Evolutionary conservation across 768 basidiomycete species (phyloP).

Genomic region (Pisolithus albus): DNA sequence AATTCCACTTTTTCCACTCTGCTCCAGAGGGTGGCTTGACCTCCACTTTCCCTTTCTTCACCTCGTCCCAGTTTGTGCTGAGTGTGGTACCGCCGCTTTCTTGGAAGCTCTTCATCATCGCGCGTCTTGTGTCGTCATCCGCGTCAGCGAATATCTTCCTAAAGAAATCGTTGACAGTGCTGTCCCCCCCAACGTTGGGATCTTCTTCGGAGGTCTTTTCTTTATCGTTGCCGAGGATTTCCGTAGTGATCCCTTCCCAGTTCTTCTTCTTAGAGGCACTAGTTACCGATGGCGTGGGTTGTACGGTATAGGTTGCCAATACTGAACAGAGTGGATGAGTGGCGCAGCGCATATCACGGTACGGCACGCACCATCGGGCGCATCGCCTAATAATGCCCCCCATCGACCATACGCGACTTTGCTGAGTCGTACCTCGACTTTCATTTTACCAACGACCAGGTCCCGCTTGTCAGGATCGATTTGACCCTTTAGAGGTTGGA

Average conservation of each 20-base stretch:
- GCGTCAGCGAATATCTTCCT: slow-evolving; percentile 86
- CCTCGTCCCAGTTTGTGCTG: slow-evolving; percentile 94
- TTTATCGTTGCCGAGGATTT: slow-evolving; percentile 62
- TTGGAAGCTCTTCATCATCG: slow-evolving; percentile 97
- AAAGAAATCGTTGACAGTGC: slow-evolving; percentile 82
- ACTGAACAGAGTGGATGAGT: slow-evolving; percentile 7
- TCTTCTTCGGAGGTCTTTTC: slow-evolving; percentile 66
- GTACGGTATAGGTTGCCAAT: slow-evolving; percentile 19
- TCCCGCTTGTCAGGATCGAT: slow-evolving; percentile 60
- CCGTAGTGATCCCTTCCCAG: slow-evolving; percentile 79
- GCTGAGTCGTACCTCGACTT: slow-evolving; percentile 75
- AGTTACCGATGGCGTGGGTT: slow-evolving; percentile 27
- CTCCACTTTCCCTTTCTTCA: slow-evolving; percentile 59
- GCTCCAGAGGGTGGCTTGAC: slow-evolving; percentile 81
- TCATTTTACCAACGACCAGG: slow-evolving; percentile 74
- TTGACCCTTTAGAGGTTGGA: slow-evolving; percentile 79
- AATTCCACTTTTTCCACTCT: slow-evolving; percentile 79
- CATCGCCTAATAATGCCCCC: slow-evolving; percentile 69
- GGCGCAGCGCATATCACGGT: background rate
- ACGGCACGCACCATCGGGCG: slow-evolving; percentile 58
- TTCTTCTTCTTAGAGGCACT: slow-evolving; percentile 57
- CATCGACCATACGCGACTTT: slow-evolving; percentile 69
- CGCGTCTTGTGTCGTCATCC: slow-evolving; percentile 84
- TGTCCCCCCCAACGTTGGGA: slow-evolving; percentile 87
- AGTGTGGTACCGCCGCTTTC: slow-evolving; percentile 95